These are phyloP conservation scores for Flueggea neowawraea DNA, from an alignment of 441 rosid genomes.

Conservation along the genomic window DNA sequence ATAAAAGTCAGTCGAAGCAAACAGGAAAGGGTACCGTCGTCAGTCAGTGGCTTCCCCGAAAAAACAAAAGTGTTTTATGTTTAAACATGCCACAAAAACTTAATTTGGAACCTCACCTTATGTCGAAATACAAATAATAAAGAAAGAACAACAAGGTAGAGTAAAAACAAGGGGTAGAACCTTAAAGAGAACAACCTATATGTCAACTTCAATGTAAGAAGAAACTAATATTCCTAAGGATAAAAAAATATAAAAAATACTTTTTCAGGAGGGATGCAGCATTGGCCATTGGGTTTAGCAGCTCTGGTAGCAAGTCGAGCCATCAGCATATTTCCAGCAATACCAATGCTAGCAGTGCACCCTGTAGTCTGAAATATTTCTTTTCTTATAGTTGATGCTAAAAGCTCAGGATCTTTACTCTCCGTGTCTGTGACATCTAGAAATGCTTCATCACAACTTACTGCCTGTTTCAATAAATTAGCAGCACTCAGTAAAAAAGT, in stretches of 20 bases:
- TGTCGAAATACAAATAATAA: too few relatives aligned
- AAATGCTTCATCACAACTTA: conserved; percentile 98
- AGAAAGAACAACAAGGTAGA: too few relatives aligned
- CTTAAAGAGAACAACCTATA: not conserved
- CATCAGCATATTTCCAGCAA: conserved; percentile 90
- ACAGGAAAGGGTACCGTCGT: too few relatives aligned
- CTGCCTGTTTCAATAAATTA: conserved; percentile 51
- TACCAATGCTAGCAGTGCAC: conserved; percentile 93
- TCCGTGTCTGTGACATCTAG: conserved; percentile 56
- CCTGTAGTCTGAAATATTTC: conserved; percentile 80
- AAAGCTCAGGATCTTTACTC: conserved; percentile 51
- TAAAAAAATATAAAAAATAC: conserved; percentile 23
- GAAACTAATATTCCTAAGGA: not conserved
- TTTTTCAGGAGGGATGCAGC: conserved; percentile 58
- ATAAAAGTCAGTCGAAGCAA: too few relatives aligned
- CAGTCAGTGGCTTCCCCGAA: too few relatives aligned
- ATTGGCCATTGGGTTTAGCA: conserved; percentile 96
- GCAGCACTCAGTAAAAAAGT: conserved; percentile 10
- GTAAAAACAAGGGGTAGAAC: too few relatives aligned
- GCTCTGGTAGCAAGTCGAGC: conserved; percentile 94
- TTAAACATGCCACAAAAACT: too few relatives aligned
- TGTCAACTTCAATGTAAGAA: not conserved
- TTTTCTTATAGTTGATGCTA: conserved; percentile 70
- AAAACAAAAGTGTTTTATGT: too few relatives aligned
- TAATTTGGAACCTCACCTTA: too few relatives aligned